A percentile compares a stretch with the other conserved stretches of the same genome.
These are phyloP conservation scores for Lipomyces sp. DNA, from an alignment of 805 yeast genomes.

Conservation along the genomic window DNA sequence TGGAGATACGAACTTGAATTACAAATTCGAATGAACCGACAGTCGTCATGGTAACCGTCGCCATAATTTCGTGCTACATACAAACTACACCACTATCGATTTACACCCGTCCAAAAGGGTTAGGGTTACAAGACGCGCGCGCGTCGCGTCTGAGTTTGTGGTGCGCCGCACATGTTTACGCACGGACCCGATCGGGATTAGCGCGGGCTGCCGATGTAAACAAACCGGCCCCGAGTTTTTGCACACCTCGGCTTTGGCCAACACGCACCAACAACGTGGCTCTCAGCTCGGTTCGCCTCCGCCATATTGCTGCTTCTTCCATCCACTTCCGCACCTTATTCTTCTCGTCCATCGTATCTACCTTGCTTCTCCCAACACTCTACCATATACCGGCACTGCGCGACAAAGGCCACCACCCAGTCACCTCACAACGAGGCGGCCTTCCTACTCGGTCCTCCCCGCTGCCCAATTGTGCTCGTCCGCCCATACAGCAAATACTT, in stretches of 20 bases:
- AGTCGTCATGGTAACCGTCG: no score
- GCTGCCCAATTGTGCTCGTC: background rate
- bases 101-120: no score
- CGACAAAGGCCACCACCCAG: background rate
- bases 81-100: no score
- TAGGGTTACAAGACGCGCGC: background rate
- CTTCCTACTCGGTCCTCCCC: background rate
- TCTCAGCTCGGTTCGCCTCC: background rate
- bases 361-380: background rate
- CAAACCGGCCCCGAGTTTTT: background rate
- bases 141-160: background rate
- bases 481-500: background rate
- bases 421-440: slow-evolving; percentile 1
- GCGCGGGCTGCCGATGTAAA: background rate
- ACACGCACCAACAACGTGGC: background rate
- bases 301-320: background rate
- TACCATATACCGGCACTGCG: background rate
- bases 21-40: no score
- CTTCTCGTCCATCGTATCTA: background rate
- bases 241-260: background rate
- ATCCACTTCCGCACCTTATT: background rate
- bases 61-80: no score
- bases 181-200: background rate
- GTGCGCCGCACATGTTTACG: slow-evolving; percentile 2
- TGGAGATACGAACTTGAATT: no score